Base-by-base conservation (phyloP, 2,329 filamentous ascomycete species). In the Aspergillus versicolor region DNA sequence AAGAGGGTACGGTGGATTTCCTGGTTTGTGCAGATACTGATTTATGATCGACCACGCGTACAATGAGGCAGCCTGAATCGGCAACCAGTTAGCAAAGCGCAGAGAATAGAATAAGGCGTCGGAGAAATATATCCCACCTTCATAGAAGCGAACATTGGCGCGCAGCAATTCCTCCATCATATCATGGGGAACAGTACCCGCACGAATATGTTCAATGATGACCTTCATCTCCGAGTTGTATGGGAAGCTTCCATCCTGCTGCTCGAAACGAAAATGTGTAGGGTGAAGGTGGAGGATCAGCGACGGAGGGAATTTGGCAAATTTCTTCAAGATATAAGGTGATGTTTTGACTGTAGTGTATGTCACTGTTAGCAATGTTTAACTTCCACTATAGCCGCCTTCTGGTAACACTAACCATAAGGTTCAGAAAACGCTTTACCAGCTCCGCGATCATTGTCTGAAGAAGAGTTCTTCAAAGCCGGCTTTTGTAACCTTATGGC, bases 181-280 rank as follows among this genome's bases (percentile, higher is more conserved):
- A 65, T 97, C 92, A 73, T 97, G 92, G 1, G 94, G 94, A 37
- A 99, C 81, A 0, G 91, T 96, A 56, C 88, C 85, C 42, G 79
- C 80, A 63, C 83, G 83, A 45, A 97, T 74, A 72, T 96, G 92
- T 63, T 95, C 87, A 38, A 97, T 80, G 49, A 90, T 80, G 64
- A 90, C 76, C 65, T 84, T 86, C 92, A 97, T 97, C 22, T 94
- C 92, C 19, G 92, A 96, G 67, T 91, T 90, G 75, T 97, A 97
- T 5, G 85, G 83, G 67, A 96, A 97, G 70, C 90, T 93, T 68
- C 92, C 90, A 73, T 96, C 92, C 74, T 97, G 93, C 67, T 92
- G 87, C 65, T 97, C 93, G 76, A 99, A 96, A 57, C 89, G 86
- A 71, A 96, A 97, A 75, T 96, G 88, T 4, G 84, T 91, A 9